A percentile compares a stretch with the other conserved stretches of the same genome.
phyloP scores from a whole-genome alignment of 2,329 filamentous ascomycete genomes.

The Penicillium sp. region DNA sequence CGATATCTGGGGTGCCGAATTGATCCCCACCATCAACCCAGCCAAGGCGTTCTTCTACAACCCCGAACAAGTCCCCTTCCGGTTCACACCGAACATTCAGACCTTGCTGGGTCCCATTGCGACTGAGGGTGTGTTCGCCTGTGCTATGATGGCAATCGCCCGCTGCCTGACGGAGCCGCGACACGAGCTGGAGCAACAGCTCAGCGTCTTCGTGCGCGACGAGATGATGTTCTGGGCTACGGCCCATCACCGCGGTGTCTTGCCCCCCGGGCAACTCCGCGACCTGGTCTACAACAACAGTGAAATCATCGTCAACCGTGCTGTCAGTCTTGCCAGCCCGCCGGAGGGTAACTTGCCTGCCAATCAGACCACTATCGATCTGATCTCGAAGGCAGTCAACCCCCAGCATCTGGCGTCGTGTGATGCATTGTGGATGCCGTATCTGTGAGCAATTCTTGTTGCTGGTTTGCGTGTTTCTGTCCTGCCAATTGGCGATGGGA shows the following conservation, averaged over 20 bases:
- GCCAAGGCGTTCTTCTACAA: slow-evolving; percentile 90
- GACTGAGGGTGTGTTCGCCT: slow-evolving; percentile 94
- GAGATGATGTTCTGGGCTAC: slow-evolving; percentile 99
- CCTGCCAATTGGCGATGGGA: slow-evolving; percentile 4
- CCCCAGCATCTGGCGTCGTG: slow-evolving; percentile 83
- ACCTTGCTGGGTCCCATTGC: slow-evolving; percentile 93
- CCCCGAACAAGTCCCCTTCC: slow-evolving; percentile 93
- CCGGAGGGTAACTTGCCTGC: slow-evolving; percentile 79
- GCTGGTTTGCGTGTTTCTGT: slow-evolving; percentile 14
- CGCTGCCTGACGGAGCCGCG: slow-evolving; percentile 83
- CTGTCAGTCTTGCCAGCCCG: slow-evolving; percentile 75
- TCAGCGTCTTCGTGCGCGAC: slow-evolving; percentile 92
- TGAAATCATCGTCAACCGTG: slow-evolving; percentile 87
- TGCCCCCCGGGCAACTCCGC: slow-evolving; percentile 67
- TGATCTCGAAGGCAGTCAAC: slow-evolving; percentile 89
- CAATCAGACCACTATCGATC: slow-evolving; percentile 94
- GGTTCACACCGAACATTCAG: slow-evolving; percentile 92
- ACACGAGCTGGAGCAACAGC: slow-evolving; percentile 84
- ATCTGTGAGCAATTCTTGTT: slow-evolving; percentile 56
- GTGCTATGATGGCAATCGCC: slow-evolving; percentile 92
- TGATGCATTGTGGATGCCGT: slow-evolving; percentile 97
- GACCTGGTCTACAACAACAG: slow-evolving; percentile 83
- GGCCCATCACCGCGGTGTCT: slow-evolving; percentile 64
- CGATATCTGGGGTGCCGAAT: slow-evolving; percentile 93
- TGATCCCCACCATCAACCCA: slow-evolving; percentile 84